Evolutionary conservation across 495 filamentous ascomycete species (phyloP), one percentile per base, ranked within the genome.

Genomic region (Parachaetomium inaequale): DNA sequence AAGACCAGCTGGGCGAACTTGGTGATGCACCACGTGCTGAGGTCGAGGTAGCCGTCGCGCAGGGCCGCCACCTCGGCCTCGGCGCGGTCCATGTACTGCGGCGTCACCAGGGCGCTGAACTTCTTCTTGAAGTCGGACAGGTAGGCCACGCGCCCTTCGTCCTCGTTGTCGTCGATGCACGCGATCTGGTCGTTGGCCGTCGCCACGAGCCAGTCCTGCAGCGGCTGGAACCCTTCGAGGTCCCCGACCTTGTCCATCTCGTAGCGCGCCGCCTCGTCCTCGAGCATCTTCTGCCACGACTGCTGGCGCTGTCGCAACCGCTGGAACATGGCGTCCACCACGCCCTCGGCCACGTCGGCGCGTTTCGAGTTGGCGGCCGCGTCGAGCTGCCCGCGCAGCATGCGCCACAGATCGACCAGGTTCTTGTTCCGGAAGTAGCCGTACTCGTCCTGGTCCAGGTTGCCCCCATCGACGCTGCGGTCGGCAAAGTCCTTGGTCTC

Each of bases 111-210:
- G 2, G 87, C 76, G 65, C 86, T 86, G 70, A 94, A 85, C 64
- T 93, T 90, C 63, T 82, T 81, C 62, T 85, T 85, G 84, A 96
- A 97, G 64, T 85, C 83, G 11, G 88, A 85, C 45, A 97, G 81
- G 78, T 95, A 95, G 32, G 87, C 87, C 31, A 87, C 66, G 42
- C 87, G 85, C 47, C 82, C 84, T 34, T 85, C 85, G 53, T 89
- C 87, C 61, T 86, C 86, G 59, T 83, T 84, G 72, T 97, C 94
- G 71, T 96, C 93, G 70, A 97, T 97, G 75, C 91, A 96, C 57
- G 90, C 90, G 66, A 99, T 97, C 72, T 99, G 94, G 74, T 99
- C 94, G 75, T 98, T 99, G 62, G 94, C 94, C 54, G 95, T 89
- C n/a, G 93, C 92, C 25, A 98, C 84, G 46, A 98, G 84, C 89